phyloP scores from a whole-genome alignment of 2,329 filamentous ascomycete species.

The Cladophialophora immunda region DNA sequence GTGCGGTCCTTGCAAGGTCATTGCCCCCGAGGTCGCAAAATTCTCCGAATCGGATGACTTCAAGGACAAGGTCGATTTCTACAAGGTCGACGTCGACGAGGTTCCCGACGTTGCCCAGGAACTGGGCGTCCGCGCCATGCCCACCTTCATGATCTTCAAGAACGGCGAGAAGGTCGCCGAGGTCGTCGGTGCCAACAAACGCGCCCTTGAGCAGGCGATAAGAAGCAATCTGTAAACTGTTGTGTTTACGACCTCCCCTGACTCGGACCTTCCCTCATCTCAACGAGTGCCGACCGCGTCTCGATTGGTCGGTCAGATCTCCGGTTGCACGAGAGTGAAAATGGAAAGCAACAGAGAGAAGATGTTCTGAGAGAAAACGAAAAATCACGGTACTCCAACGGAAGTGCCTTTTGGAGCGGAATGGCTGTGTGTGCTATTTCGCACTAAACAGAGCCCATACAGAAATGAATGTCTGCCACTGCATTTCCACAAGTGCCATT shows the following conservation, averaged over 20 bases:
- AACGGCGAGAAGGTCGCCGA: constrained; percentile 75
- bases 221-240: constrained; percentile 27
- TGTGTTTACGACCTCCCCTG: not conserved
- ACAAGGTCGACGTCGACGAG: constrained; percentile 91
- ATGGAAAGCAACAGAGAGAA: not conserved
- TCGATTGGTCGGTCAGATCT: not conserved
- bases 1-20: constrained; percentile 95
- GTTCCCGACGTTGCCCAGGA: constrained; percentile 77
- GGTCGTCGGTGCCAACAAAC: constrained; percentile 83
- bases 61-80: constrained; percentile 73
- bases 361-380: not conserved
- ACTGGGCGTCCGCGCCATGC: constrained; percentile 87
- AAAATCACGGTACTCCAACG: not conserved
- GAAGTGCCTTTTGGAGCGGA: not conserved
- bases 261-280: not conserved
- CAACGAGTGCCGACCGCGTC: not conserved
- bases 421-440: not conserved
- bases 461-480: not conserved
- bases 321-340: not conserved
- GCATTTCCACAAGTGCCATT: not conserved
- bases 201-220: constrained; percentile 57
- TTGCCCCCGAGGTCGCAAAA: constrained; percentile 72
- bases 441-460: not conserved
- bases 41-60: constrained; percentile 66
- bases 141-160: constrained; percentile 88